Evolutionary conservation across 768 basidiomycete species (phyloP).

Genomic region (Candolleomyces eurysporus): DNA sequence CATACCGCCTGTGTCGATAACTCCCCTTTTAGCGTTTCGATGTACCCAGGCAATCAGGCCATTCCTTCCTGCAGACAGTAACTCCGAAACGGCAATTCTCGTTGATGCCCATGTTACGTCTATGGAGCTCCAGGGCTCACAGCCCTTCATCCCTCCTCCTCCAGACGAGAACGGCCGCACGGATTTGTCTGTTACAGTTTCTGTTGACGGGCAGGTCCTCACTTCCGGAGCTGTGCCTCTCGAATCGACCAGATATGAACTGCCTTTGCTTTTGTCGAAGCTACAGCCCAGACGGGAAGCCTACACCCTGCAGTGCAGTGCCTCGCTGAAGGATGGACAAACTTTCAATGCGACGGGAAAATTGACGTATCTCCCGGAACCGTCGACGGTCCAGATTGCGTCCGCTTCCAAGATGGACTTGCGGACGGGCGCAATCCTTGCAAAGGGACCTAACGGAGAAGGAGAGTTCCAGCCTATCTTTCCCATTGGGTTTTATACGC

Average conservation of each 20-base stretch:
- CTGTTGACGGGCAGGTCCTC: conserved; percentile 42
- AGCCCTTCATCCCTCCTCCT: conserved; percentile 34
- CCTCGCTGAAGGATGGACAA: conserved; percentile 33
- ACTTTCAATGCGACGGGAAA: conserved; percentile 42
- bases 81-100: conserved; percentile 41
- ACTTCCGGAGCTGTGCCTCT: conserved; percentile 45
- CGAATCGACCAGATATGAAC: conserved; percentile 33
- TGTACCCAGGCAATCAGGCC: conserved; percentile 60
- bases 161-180: not conserved
- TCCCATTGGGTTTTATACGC: conserved; percentile 75
- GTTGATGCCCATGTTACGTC: conserved; percentile 52
- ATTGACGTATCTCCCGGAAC: conserved; percentile 50
- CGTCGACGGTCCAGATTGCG: conserved; percentile 38
- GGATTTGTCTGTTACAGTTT: conserved; percentile 42
- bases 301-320: conserved; percentile 37
- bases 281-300: conserved; percentile 42
- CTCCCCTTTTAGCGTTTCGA: conserved; percentile 53
- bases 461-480: conserved; percentile 55
- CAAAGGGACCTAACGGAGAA: conserved; percentile 48
- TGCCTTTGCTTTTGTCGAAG: conserved; percentile 47
- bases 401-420: conserved; percentile 65
- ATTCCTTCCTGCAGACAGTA: conserved; percentile 53
- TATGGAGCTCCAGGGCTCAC: conserved; percentile 45
- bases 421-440: conserved; percentile 55
- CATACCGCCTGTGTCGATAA: conserved; percentile 5